These are phyloP conservation scores for Escallonia herrerae DNA, from an alignment of 129 eudicot genomes.

Conservation along the genomic window DNA sequence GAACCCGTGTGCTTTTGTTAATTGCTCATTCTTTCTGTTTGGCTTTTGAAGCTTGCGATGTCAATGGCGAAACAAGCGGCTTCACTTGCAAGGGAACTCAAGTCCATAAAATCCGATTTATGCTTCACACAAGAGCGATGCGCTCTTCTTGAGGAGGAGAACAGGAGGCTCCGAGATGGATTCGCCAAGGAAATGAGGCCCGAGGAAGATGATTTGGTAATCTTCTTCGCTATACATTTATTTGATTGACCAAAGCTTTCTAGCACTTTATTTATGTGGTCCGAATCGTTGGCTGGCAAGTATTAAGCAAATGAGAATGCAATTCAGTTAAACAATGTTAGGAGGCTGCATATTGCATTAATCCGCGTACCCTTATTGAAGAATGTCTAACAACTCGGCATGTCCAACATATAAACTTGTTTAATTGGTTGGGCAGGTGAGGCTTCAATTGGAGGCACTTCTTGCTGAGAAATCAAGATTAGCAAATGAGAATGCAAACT, in stretches of 20 bases:
- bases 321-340: no score
- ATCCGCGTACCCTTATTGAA: no score
- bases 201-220: conserved; percentile 94
- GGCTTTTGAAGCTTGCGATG: conserved; percentile 53
- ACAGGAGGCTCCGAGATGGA: conserved; percentile 71
- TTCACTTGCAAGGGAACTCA: conserved; percentile 69
- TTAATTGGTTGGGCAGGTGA: conserved; percentile 41
- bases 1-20: not conserved
- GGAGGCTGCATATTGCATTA: no score
- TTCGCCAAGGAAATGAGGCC: conserved; percentile 61
- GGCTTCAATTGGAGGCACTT: conserved; percentile 94
- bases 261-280: no score
- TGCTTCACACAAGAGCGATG: conserved; percentile 80
- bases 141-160: conserved; percentile 78
- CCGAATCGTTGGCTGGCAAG: no score
- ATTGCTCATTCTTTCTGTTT: not conserved
- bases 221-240: not conserved
- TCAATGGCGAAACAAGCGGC: conserved; percentile 84
- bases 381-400: not conserved
- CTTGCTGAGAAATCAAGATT: conserved; percentile 85
- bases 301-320: no score
- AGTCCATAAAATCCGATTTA: conserved; percentile 71
- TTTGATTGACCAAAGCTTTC: no score
- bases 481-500: conserved; percentile 77
- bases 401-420: not conserved